These are phyloP conservation scores for Aechmea fasciata DNA, from an alignment of 176 grass and related monocot genomes.

Conservation along the genomic window DNA sequence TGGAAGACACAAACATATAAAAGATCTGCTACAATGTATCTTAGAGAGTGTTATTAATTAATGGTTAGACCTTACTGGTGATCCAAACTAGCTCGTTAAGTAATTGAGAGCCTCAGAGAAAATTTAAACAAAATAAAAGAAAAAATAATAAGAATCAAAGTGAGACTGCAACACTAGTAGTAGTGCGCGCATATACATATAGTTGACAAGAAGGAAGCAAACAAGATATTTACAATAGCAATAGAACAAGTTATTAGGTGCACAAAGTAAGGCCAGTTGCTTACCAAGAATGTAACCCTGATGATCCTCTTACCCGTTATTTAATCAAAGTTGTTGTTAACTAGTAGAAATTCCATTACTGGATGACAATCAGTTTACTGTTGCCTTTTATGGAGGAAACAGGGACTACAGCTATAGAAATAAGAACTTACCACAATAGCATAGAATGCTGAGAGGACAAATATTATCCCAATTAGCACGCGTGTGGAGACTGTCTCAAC, in stretches of 20 bases:
- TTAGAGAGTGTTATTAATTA: too few species aligned
- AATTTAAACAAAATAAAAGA: too few species aligned
- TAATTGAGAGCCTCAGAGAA: too few species aligned
- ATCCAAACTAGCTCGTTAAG: too few species aligned
- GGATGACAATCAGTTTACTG: background rate
- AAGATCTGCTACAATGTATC: too few species aligned
- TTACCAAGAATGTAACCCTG: background rate
- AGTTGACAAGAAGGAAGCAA: background rate
- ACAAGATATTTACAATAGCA: background rate
- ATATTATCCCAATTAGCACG: constrained; percentile 31
- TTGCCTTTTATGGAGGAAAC: background rate
- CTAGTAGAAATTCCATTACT: too few species aligned
- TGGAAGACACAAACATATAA: background rate
- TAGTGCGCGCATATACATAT: too few species aligned
- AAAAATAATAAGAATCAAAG: too few species aligned
- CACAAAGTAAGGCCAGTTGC: background rate
- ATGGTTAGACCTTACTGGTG: too few species aligned
- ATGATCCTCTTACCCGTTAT: background rate
- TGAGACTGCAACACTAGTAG: too few species aligned
- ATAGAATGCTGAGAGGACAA: constrained; percentile 38
- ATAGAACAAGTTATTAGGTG: background rate
- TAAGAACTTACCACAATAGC: constrained; percentile 25
- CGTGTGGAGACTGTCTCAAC: constrained; percentile 46
- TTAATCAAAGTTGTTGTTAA: too few species aligned
- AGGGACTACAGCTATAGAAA: too few species aligned